Conservation (phyloP, 176 grass and related monocot species). For the Themeda triandra region DNA sequence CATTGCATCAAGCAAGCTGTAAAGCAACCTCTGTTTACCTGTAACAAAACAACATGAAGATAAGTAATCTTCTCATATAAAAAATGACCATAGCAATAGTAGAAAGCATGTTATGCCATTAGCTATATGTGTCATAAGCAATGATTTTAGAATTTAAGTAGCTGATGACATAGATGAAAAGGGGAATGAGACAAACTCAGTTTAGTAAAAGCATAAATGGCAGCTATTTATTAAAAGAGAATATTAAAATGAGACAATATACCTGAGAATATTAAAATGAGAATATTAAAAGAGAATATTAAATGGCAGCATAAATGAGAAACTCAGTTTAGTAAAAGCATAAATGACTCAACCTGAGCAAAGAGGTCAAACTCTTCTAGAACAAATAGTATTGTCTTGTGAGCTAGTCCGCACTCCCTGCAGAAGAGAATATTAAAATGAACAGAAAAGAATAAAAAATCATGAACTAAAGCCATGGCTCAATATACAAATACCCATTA, state of each 20-base stretch:
- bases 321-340: too few relatives aligned
- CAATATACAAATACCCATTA: conserved; percentile 2
- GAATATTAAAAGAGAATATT: too few relatives aligned
- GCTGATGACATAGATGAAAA: background rate
- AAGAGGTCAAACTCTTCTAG: conserved; percentile 94
- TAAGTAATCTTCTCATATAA: conserved; percentile 2
- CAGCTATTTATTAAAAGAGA: conserved; percentile 19
- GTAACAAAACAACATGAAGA: conserved; percentile 30
- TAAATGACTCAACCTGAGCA: too few relatives aligned
- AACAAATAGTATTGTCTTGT: conserved; percentile 73
- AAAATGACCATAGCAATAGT: background rate
- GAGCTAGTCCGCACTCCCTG: too few relatives aligned
- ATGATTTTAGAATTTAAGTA: background rate
- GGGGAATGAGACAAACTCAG: background rate
- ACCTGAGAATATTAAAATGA: too few relatives aligned
- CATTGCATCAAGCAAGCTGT: conserved; percentile 92
- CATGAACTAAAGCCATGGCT: too few relatives aligned
- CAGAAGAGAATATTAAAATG: too few relatives aligned
- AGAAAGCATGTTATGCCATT: conserved; percentile 1
- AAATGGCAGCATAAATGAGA: too few relatives aligned
- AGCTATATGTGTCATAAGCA: too few relatives aligned
- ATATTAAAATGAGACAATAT: too few relatives aligned
- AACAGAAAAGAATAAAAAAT: conserved; percentile 4
- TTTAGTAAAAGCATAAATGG: conserved; percentile 18
- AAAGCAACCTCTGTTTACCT: conserved; percentile 94